Conservation (phyloP, 495 filamentous ascomycete genomes). For the Talaromyces liani region DNA sequence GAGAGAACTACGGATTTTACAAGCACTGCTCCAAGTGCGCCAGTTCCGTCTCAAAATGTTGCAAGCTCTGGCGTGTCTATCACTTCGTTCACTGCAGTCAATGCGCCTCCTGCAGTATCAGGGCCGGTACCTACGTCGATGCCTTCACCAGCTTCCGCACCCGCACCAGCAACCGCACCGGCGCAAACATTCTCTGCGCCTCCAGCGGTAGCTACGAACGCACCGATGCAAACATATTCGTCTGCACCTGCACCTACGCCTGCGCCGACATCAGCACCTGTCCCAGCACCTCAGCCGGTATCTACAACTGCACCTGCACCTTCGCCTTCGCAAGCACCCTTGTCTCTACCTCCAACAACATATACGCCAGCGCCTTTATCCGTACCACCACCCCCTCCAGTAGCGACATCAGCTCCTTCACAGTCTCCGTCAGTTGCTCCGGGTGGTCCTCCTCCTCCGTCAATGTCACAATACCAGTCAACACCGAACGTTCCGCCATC, state of each 20-base stretch:
- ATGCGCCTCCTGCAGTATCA: not conserved
- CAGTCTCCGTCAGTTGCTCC: not conserved
- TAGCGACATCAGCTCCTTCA: not conserved
- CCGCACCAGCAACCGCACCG: not conserved
- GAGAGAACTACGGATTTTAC: conserved; percentile 1
- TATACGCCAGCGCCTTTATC: not conserved
- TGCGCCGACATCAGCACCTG: not conserved
- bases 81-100: conserved; percentile 4
- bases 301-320: not conserved
- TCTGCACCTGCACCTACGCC: not conserved
- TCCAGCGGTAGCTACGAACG: not conserved
- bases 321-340: not conserved
- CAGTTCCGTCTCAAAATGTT: not conserved
- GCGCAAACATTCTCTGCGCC: not conserved
- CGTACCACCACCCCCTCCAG: not conserved
- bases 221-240: not conserved
- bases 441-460: not conserved
- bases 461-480: conserved; percentile 5
- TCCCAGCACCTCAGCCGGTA: not conserved
- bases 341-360: not conserved
- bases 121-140: not conserved
- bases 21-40: not conserved
- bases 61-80: not conserved
- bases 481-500: conserved; percentile 7
- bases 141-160: not conserved